These are phyloP conservation scores for Eragrostis nindensis DNA, from an alignment of 176 grass and related monocot genomes.

Conservation along the genomic window DNA sequence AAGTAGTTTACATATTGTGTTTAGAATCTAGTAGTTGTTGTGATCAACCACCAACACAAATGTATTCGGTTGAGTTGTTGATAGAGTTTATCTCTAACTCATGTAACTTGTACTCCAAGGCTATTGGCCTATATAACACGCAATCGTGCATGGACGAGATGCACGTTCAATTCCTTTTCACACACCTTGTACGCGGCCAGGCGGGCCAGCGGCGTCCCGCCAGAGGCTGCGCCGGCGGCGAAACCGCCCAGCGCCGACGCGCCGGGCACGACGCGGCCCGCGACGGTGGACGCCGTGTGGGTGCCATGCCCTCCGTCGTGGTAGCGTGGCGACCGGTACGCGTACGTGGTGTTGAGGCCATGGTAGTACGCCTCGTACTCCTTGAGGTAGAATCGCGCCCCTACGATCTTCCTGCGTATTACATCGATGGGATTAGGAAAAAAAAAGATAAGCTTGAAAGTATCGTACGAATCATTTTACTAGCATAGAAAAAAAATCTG, in stretches of 20 bases:
- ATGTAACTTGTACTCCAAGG: no score
- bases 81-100: no score
- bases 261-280: constrained; percentile 51
- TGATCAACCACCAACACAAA: no score
- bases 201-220: constrained; percentile 73
- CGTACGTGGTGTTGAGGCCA: constrained; percentile 55
- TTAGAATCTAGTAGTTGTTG: no score
- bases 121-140: no score
- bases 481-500: not conserved
- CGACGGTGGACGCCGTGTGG: constrained; percentile 85
- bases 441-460: no score
- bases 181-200: constrained; percentile 91
- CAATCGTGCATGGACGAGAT: no score
- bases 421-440: no score
- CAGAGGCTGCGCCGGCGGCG: constrained; percentile 59
- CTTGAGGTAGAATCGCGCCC: constrained; percentile 91
- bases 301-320: constrained; percentile 95
- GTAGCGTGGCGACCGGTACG: constrained; percentile 82
- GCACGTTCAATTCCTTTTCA: no score
- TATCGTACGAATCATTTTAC: no score
- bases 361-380: constrained; percentile 65
- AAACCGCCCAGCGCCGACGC: constrained; percentile 82
- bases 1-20: no score
- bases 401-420: constrained; percentile 78
- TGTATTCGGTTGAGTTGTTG: no score